phyloP scores from a whole-genome alignment of 139 green algal genomes.

The Pseudopediastrum boryanum region DNA sequence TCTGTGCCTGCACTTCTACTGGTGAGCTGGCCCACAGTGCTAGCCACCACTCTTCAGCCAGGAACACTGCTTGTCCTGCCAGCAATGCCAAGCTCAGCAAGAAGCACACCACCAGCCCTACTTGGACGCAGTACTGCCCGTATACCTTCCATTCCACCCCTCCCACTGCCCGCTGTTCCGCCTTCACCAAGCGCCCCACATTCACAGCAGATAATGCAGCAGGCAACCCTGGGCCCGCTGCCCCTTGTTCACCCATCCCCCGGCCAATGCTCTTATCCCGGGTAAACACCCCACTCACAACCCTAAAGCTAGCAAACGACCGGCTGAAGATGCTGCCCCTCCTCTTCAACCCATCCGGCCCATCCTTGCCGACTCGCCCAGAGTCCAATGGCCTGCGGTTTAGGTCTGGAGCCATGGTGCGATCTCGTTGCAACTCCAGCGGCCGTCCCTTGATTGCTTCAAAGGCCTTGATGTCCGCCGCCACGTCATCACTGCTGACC shows the following conservation, averaged over 20 bases:
- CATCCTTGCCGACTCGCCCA: background rate
- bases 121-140: constrained; percentile 47
- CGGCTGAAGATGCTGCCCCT: constrained; percentile 15
- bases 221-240: background rate
- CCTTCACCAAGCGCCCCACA: constrained; percentile 39
- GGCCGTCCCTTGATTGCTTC: background rate
- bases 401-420: constrained; percentile 32
- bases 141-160: constrained; percentile 72
- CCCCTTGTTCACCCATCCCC: background rate
- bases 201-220: background rate
- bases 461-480: background rate
- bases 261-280: background rate
- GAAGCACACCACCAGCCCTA: constrained; percentile 30
- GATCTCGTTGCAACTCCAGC: background rate
- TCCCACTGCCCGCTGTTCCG: constrained; percentile 56
- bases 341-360: background rate
- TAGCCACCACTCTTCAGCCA: constrained; percentile 76
- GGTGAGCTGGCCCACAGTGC: constrained; percentile 55
- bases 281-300: too few species aligned
- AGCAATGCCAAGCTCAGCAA: constrained; percentile 57
- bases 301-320: background rate
- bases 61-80: constrained; percentile 61
- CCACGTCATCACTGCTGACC: background rate
- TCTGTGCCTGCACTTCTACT: constrained; percentile 32
- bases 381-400: constrained; percentile 21